Evolutionary conservation across 2,329 filamentous ascomycete genomes (phyloP).

Genomic region (Colletotrichum simmondsii): DNA sequence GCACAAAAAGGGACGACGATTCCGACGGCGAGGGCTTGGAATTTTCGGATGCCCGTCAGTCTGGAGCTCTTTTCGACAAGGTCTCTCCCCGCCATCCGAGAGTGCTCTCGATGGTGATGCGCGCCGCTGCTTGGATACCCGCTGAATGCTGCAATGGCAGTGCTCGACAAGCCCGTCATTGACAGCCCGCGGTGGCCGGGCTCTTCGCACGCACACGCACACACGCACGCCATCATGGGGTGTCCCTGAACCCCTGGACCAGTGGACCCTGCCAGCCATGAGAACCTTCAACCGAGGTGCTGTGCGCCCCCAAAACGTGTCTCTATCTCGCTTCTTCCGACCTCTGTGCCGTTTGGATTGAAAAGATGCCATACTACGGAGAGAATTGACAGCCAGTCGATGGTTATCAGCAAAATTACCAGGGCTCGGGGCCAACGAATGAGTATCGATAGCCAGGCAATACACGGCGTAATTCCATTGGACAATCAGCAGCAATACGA

Average conservation of each 20-base stretch:
- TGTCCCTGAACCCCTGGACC: neutral
- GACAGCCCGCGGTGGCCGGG: neutral
- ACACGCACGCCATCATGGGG: neutral
- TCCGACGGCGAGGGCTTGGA: neutral
- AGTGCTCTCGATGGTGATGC: conserved; percentile 6
- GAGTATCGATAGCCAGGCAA: too few species aligned
- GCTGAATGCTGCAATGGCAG: conserved; percentile 18
- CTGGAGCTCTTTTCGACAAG: neutral
- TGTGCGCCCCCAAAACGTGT: neutral
- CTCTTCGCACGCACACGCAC: neutral
- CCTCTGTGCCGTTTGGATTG: neutral
- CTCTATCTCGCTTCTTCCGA: neutral
- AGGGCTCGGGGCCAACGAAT: neutral
- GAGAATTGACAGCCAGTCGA: neutral
- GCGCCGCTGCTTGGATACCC: neutral
- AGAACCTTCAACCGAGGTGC: neutral
- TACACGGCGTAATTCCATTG: neutral
- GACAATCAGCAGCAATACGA: neutral
- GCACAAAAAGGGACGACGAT: neutral
- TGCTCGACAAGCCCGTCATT: neutral
- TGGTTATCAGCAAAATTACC: neutral
- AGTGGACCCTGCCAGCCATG: conserved; percentile 6
- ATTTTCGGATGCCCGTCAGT: too few species aligned
- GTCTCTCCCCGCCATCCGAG: conserved; percentile 9
- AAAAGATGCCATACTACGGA: neutral